These are phyloP conservation scores for Przewalskia tangutica DNA, from an alignment of 257 asterid genomes.

Conservation along the genomic window DNA sequence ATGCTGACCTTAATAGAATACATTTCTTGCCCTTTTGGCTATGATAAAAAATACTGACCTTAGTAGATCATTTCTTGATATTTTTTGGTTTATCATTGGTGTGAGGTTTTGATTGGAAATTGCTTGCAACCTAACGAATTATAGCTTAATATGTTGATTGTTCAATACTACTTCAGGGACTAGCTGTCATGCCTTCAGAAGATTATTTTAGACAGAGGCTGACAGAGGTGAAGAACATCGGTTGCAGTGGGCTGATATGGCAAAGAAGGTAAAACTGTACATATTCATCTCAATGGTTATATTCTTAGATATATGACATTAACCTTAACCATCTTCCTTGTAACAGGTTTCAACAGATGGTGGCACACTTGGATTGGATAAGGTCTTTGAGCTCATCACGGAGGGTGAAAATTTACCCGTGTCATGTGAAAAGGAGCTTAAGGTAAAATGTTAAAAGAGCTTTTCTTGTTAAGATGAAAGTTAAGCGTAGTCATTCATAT, in stretches of 20 bases:
- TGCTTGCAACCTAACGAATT: neutral
- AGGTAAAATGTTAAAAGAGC: slow-evolving; percentile 31
- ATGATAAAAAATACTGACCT: neutral
- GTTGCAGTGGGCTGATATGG: slow-evolving; percentile 62
- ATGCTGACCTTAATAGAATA: neutral
- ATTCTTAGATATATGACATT: neutral
- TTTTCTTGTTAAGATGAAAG: neutral
- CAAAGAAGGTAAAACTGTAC: slow-evolving; percentile 50
- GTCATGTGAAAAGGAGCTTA: slow-evolving; percentile 54
- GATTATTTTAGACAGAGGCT: slow-evolving; percentile 51
- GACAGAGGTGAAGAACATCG: slow-evolving; percentile 34
- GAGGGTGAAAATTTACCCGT: slow-evolving; percentile 67
- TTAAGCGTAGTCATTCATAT: neutral
- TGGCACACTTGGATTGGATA: slow-evolving; percentile 56
- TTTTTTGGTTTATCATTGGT: neutral
- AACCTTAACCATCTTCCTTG: neutral
- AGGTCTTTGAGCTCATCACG: slow-evolving; percentile 59
- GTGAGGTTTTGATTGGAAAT: neutral
- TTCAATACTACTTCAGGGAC: slow-evolving; percentile 40
- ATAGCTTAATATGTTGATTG: neutral
- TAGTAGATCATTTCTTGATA: neutral
- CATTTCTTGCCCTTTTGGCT: neutral
- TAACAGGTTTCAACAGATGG: slow-evolving; percentile 80
- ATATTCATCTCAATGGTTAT: neutral
- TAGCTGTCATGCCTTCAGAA: slow-evolving; percentile 49